Evolutionary conservation across 306 rosid species (phyloP), one percentile per base, ranked within the genome.

Genomic region (Ceratonia siliqua): DNA sequence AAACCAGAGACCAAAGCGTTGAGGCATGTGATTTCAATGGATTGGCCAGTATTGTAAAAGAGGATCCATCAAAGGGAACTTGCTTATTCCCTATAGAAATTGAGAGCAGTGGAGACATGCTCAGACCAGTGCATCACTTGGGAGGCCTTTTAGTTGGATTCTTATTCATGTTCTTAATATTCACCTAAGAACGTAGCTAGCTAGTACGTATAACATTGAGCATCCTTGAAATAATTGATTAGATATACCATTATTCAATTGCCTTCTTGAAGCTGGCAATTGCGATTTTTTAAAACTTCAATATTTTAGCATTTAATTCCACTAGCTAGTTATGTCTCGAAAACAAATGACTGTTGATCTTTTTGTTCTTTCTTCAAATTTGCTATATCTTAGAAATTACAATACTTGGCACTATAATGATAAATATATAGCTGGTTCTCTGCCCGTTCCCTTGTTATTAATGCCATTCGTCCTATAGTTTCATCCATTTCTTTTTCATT

Each of bases 21-120:
- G 92, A 86, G 74, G 89, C 88, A 0, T 91, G 98, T 35, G 53
- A 78, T 61, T 94, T 91, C 24, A 3, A 45, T 0, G 88, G 93
- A 3, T 0, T 63, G 10, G 94, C 82, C 8, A 39, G 38, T 25
- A 80, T 88, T 64, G 91, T 88, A 2, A 35, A 70, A 0, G 0
- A 77, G 0, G 82, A 94, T 35, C 82, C 88, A 0, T 76, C 98
- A 0, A 18, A 2, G 1, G 85, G 84, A 57, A 35, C 0, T 57
- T 94, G 98, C 32, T 0, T 53, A 1, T 94, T 94, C 66, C 90
- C 83, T 3, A 5, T 88, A 22, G 81, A 81, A 78, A 85, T 89
- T 0, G 21, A 22, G 1, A 85, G 83, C 9, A 41, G 22, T 32
- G 90, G 85, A 7, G 59, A 54, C 35, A 82, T 82, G 81, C 81